Percentiles rank a stretch among this genome's conserved stretches.
Evolutionary conservation across 2,329 filamentous ascomycete genomes (phyloP).

Genomic region (Cladophialophora yegresii): DNA sequence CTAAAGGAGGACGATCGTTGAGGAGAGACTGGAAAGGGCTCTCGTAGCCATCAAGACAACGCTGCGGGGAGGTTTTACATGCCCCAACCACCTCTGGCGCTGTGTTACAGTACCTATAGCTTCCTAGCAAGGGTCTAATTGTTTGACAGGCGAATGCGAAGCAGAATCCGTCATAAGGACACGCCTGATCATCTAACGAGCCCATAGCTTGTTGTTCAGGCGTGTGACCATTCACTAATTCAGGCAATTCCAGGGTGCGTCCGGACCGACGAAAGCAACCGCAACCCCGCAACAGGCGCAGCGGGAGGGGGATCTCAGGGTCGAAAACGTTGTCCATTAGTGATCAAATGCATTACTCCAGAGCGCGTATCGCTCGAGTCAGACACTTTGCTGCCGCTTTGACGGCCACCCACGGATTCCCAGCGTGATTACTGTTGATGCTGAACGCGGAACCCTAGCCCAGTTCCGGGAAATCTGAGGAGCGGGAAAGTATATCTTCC

Average conservation of each 20-base stretch:
- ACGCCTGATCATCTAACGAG: not conserved
- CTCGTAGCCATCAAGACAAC: not conserved
- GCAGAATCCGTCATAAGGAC: not conserved
- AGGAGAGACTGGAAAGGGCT: not conserved
- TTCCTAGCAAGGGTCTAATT: not conserved
- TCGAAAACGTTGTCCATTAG: constrained; percentile 4
- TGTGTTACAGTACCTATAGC: not conserved
- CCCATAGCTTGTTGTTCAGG: not conserved
- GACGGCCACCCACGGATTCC: too few species aligned
- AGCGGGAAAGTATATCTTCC: constrained; percentile 5
- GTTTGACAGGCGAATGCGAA: not conserved
- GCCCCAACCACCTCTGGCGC: not conserved
- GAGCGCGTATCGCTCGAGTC: constrained; percentile 6
- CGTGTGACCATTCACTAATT: not conserved
- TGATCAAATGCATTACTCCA: constrained; percentile 6
- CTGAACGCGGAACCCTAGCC: not conserved
- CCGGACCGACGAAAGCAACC: not conserved
- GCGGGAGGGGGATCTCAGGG: constrained; percentile 11
- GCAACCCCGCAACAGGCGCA: not conserved
- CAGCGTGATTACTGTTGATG: not conserved
- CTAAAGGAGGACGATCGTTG: constrained; percentile 4
- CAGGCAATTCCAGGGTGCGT: not conserved
- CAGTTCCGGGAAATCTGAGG: not conserved
- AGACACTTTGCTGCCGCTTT: constrained; percentile 6
- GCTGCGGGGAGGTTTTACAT: constrained; percentile 11